Conservation (phyloP, 2,329 filamentous ascomycete genomes). For the Penicillium oxalicum region DNA sequence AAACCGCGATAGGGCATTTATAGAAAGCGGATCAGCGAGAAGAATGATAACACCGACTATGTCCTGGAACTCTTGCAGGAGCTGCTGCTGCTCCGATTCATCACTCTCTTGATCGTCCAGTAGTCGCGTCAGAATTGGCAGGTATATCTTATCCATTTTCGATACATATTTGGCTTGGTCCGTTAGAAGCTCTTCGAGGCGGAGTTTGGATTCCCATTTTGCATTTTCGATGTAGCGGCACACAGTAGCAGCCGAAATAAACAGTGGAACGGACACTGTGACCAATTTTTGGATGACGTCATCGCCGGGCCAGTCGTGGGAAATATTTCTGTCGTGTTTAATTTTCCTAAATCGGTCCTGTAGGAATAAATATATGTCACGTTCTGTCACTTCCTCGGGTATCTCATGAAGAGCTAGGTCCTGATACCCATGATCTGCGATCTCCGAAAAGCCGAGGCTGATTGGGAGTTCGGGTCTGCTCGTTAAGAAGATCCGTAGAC, state of each 20-base stretch:
- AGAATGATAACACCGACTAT: too few relatives aligned
- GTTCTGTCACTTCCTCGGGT: conserved; percentile 12
- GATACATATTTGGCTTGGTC: too few relatives aligned
- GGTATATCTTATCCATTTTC: conserved; percentile 22
- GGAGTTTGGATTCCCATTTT: too few relatives aligned
- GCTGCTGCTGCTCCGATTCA: too few relatives aligned
- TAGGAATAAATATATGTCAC: conserved; percentile 21
- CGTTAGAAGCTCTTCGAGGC: too few relatives aligned
- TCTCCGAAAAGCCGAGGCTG: conserved; percentile 15
- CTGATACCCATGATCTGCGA: conserved; percentile 13
- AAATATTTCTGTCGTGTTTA: conserved; percentile 1
- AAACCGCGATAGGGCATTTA: too few relatives aligned
- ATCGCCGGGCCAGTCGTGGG: background rate
- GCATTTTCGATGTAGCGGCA: conserved; percentile 4
- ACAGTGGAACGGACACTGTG: background rate
- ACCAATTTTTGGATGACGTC: background rate
- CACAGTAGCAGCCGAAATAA: conserved; percentile 4
- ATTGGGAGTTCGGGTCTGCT: conserved; percentile 22
- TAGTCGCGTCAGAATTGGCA: too few relatives aligned
- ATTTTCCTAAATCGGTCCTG: conserved; percentile 12
- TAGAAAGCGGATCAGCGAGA: too few relatives aligned
- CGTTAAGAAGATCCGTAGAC: conserved; percentile 18
- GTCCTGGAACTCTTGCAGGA: too few relatives aligned
- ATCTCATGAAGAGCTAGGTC: too few relatives aligned
- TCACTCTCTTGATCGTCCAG: too few relatives aligned